These are phyloP conservation scores for Salvia miltiorrhiza DNA, from an alignment of 257 asterid genomes.

Conservation along the genomic window DNA sequence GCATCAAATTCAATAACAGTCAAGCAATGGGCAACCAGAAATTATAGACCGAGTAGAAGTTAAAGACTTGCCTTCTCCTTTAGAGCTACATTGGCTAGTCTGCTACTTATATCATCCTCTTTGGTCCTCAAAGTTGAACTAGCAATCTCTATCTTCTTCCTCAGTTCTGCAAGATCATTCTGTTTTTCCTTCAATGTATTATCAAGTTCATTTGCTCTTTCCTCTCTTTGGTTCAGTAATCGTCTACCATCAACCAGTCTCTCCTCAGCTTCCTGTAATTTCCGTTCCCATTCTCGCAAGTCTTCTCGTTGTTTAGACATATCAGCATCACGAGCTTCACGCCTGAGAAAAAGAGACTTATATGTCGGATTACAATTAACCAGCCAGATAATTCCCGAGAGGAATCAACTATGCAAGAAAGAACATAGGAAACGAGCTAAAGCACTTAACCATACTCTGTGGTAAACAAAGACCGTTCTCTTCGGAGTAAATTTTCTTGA, in stretches of 20 bases:
- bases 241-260: conserved; percentile 79
- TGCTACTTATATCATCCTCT: conserved; percentile 72
- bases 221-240: conserved; percentile 91
- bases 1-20: conserved; percentile 32
- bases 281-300: conserved; percentile 82
- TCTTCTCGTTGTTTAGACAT: conserved; percentile 87
- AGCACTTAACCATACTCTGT: conserved; percentile 57
- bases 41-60: neutral
- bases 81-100: conserved; percentile 45
- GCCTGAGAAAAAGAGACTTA: conserved; percentile 40
- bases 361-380: conserved; percentile 19
- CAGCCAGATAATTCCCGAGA: neutral
- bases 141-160: conserved; percentile 60
- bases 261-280: conserved; percentile 80
- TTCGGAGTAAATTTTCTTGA: conserved; percentile 76
- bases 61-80: conserved; percentile 69
- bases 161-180: conserved; percentile 63
- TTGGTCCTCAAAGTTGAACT: conserved; percentile 58
- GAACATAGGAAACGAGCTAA: neutral
- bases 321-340: conserved; percentile 57
- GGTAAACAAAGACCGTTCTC: conserved; percentile 64
- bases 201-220: conserved; percentile 80
- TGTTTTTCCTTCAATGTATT: conserved; percentile 62
- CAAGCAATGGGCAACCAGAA: conserved; percentile 9
- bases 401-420: conserved; percentile 10